phyloP scores from a whole-genome alignment of 2,329 filamentous ascomycete species.

The Talaromyces sp. region DNA sequence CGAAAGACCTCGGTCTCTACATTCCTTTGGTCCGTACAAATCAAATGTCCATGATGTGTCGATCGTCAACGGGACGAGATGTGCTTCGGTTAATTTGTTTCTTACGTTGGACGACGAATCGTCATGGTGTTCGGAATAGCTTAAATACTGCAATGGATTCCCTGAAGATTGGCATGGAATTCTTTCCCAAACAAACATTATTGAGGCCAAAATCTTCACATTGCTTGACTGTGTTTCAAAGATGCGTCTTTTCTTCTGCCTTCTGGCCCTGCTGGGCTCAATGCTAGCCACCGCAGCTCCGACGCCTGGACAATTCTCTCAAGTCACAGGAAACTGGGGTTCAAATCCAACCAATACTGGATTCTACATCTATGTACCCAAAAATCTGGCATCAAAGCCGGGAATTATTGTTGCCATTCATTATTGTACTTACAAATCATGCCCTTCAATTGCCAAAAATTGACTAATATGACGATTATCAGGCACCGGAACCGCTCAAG shows the following conservation, averaged over 20 bases:
- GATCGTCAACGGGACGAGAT: background rate
- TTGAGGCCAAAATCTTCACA: background rate
- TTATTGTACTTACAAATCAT: conserved; percentile 47
- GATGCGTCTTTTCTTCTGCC: background rate
- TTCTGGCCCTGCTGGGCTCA: conserved; percentile 5
- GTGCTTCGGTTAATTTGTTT: background rate
- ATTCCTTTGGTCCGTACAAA: background rate
- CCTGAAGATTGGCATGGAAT: background rate
- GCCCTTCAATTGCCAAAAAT: background rate
- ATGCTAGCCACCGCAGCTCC: background rate
- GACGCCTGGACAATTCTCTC: conserved; percentile 12
- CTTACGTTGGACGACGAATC: background rate
- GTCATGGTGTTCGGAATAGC: background rate
- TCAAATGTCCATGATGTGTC: background rate
- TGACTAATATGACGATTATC: background rate
- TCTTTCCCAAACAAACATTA: background rate
- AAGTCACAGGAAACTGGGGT: conserved; percentile 42
- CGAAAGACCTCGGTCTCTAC: background rate
- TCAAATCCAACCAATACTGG: conserved; percentile 48
- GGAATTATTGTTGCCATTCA: conserved; percentile 56
- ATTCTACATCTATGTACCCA: conserved; percentile 54
- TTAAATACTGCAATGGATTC: background rate
- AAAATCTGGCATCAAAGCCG: conserved; percentile 44
- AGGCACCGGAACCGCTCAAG: conserved; percentile 21
- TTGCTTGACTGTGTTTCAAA: background rate